Evolutionary conservation across 1,284 basidiomycete genomes (phyloP), one percentile per base, ranked within the genome.

Genomic region (Porodaedalea pini): DNA sequence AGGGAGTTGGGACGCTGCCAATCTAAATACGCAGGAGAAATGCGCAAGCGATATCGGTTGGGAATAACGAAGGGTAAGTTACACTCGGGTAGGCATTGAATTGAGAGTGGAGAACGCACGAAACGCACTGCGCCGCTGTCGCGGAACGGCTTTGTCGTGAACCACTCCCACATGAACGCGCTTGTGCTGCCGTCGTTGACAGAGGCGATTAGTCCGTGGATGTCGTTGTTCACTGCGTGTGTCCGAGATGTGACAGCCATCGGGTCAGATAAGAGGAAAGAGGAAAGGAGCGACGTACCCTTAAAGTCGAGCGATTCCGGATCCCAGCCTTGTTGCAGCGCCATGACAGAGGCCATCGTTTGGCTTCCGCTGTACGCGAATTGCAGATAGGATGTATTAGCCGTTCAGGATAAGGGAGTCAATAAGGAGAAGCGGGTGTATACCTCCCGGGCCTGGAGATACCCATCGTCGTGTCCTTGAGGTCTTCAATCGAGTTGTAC

Each of bases 151-250:
- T 98, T 98, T 15, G 95, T 98, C 1, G 96, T 98, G 72, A 97
- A 98, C 90, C 91, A 94, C 71, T 96, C 94, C 94, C 94, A 97
- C 83, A 94, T 89, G 72, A 92, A 92, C 11, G 87, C 88, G 66
- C 86, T 88, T 15, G 87, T 90, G 21, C 83, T 78, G 0, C 86
- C 90, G 52, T 89, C 84, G 68, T 98, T 98, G 29, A 98, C 94
- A 1, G 93, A 94, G 64, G 88, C 76, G 55, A 97, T 83, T 17
- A 99, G 76, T n/a, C 92, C 90, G 51, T 82, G 86, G 65, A 97
- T 93, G 65, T 94, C 89, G 63, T 93, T 89, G 69, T 94, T 92
- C 51, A 94, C 93, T 94, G 64, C 11, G 29, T 41, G 29, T 36
- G 21, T 7, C 15, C 36, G 43, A 21, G n/a, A 6, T 15, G 29